Conservation (phyloP, 2,329 filamentous ascomycete genomes). For the Phoma sp. region DNA sequence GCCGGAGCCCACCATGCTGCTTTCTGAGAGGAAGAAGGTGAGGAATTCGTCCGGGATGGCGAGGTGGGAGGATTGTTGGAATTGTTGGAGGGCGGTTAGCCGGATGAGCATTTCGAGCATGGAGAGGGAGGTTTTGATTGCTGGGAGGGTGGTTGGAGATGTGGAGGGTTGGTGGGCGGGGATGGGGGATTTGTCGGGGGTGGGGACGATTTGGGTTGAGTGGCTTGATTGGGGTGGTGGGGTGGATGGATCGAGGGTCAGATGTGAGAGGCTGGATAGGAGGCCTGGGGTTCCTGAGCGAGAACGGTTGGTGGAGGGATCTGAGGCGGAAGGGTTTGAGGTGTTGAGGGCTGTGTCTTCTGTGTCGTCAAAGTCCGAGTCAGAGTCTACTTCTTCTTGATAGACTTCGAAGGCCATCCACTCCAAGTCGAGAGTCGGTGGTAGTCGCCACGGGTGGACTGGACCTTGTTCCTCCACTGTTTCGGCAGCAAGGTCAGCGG, state of each 20-base stretch:
- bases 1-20: slow-evolving; percentile 69
- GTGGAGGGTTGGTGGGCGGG: slow-evolving; percentile 19
- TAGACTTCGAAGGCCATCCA: slow-evolving; percentile 93
- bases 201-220: slow-evolving; percentile 27
- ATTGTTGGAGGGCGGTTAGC: slow-evolving; percentile 85
- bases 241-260: slow-evolving; percentile 50
- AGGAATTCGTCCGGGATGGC: slow-evolving; percentile 87
- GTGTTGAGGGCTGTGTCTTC: slow-evolving; percentile 27
- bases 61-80: slow-evolving; percentile 88
- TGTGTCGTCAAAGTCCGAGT: slow-evolving; percentile 56
- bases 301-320: slow-evolving; percentile 15
- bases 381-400: slow-evolving; percentile 65
- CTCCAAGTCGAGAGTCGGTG: slow-evolving; percentile 79
- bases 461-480: slow-evolving; percentile 21
- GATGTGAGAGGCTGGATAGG: slow-evolving; percentile 52
- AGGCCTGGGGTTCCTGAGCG: slow-evolving; percentile 48
- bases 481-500: slow-evolving; percentile 22
- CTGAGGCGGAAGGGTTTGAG: slow-evolving; percentile 13
- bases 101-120: slow-evolving; percentile 88
- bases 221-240: slow-evolving; percentile 19
- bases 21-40: slow-evolving; percentile 81
- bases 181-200: slow-evolving; percentile 29
- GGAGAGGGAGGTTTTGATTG: slow-evolving; percentile 73
- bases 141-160: slow-evolving; percentile 43
- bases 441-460: slow-evolving; percentile 64